These are phyloP conservation scores for Biscogniauxia marginata DNA, from an alignment of 2,329 filamentous ascomycete species.

Conservation along the genomic window DNA sequence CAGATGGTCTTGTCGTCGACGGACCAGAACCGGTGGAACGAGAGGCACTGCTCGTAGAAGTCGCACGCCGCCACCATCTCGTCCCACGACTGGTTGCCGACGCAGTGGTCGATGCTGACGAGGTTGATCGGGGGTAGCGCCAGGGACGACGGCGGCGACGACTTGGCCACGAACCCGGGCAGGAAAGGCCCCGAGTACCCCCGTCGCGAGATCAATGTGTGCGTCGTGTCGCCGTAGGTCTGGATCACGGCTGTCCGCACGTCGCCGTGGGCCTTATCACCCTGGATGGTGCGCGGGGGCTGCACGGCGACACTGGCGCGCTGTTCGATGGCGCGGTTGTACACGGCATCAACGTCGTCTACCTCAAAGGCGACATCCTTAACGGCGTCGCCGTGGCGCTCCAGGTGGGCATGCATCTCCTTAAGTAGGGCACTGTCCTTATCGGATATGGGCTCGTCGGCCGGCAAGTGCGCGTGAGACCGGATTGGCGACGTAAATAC, in stretches of 20 bases:
- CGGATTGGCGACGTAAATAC: slow-evolving; percentile 81
- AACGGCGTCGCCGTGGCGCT: slow-evolving; percentile 87
- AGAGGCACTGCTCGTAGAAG: slow-evolving; percentile 83
- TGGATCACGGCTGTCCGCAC: slow-evolving; percentile 76
- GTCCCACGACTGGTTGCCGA: slow-evolving; percentile 95
- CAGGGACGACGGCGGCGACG: slow-evolving; percentile 36
- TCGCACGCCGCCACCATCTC: slow-evolving; percentile 69
- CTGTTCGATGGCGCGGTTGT: slow-evolving; percentile 65
- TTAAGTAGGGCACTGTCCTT: slow-evolving; percentile 65
- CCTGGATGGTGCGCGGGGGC: slow-evolving; percentile 48
- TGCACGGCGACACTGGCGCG: slow-evolving; percentile 60
- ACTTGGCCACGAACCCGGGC: slow-evolving; percentile 70
- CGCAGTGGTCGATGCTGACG: slow-evolving; percentile 87
- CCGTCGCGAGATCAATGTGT: slow-evolving; percentile 78
- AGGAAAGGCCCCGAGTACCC: slow-evolving; percentile 76
- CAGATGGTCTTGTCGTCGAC: slow-evolving; percentile 92
- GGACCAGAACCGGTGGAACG: slow-evolving; percentile 96
- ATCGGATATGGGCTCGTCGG: slow-evolving; percentile 58
- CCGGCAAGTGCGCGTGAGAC: slow-evolving; percentile 52
- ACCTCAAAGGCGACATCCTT: slow-evolving; percentile 97
- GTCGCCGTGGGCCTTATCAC: slow-evolving; percentile 61
- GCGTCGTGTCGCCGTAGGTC: slow-evolving; percentile 94
- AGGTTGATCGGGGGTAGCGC: slow-evolving; percentile 64
- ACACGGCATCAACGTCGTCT: slow-evolving; percentile 81
- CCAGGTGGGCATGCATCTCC: slow-evolving; percentile 80